Conservation (phyloP, 2,329 filamentous ascomycete genomes). For the Microcyclospora pomicola region DNA sequence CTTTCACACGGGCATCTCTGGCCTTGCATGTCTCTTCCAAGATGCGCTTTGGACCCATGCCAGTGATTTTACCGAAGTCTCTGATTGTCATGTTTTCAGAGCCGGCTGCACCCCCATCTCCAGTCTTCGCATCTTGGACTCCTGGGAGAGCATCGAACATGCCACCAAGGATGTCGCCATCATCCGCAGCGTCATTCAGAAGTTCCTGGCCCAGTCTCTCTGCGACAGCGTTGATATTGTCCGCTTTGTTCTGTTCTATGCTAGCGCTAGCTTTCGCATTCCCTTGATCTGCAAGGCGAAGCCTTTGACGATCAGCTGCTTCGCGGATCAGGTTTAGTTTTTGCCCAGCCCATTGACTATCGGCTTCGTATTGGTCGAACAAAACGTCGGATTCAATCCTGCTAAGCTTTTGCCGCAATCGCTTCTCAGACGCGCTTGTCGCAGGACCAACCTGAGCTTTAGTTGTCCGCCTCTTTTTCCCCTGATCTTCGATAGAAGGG, state of each 20-base stretch:
- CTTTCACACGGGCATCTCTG: slow-evolving; percentile 55
- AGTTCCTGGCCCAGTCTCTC: slow-evolving; percentile 25
- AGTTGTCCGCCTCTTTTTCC: slow-evolving; percentile 35
- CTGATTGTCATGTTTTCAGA: slow-evolving; percentile 46
- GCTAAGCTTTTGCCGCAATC: slow-evolving; percentile 58
- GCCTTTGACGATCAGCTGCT: slow-evolving; percentile 21
- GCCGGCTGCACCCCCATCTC: not conserved
- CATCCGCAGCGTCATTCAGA: slow-evolving; percentile 31
- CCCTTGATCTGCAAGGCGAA: slow-evolving; percentile 9
- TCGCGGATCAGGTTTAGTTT: slow-evolving; percentile 29
- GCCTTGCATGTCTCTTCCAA: slow-evolving; percentile 81
- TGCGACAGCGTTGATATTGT: slow-evolving; percentile 33
- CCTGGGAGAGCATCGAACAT: slow-evolving; percentile 38
- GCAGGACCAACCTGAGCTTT: not conserved
- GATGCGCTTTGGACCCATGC: slow-evolving; percentile 59
- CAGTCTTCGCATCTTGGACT: slow-evolving; percentile 5
- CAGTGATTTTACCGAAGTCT: slow-evolving; percentile 74
- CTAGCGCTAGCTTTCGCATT: not conserved
- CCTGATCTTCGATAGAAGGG: slow-evolving; percentile 28
- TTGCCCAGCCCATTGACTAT: slow-evolving; percentile 31
- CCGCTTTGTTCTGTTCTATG: not conserved
- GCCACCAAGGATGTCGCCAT: slow-evolving; percentile 41
- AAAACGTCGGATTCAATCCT: slow-evolving; percentile 54
- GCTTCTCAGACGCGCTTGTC: slow-evolving; percentile 39
- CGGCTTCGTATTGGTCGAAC: slow-evolving; percentile 35